Evolutionary conservation across 192 early-diverging fungal species (phyloP), one percentile per base, ranked within the genome.

Genomic region (Podila minutissima): DNA sequence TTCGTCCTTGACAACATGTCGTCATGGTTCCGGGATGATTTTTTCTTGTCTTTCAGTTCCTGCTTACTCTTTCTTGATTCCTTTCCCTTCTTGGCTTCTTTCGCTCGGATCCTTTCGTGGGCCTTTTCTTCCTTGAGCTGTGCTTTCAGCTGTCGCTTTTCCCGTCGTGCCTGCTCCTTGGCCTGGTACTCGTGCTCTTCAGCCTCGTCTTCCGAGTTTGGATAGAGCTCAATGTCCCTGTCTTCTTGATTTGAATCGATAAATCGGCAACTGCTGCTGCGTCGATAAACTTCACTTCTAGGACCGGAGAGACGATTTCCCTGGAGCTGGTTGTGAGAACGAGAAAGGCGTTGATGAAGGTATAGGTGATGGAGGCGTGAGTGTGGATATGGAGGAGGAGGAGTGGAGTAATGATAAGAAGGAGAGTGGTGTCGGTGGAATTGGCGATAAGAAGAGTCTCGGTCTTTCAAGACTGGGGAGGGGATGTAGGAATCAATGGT

Each of bases 131-230:
- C 10, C 35, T 37, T 37, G 35, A 37, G 10, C 0, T 37, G 9
- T 10, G 10, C 35, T 37, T 37, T 37, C 35, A 37, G 35, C 9
- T 37, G 35, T 37, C 10, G 35, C 9, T 37, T 37, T 37, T 37
- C 35, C 7, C 10, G 35, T 10, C 35, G 35, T 37, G 8, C 35
- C 35, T 37, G 35, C 10, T 37, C 9, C 35, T 2, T 37, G 35
- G 35, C 35, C 59, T 77, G 75, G 59, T 77, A 77, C 55, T 77
- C 75, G 33, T 48, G 64, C n/a, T 77, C 75, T 19, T 77, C 75
- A 32, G 63, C 68, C 20, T 70, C 69, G 53, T 77, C 75, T 38
- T 77, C 75, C 4, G 64, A 71, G 24, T 77, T 77, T 31, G 20
- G 59, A 0, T 50, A 32, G 20, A 62, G 64, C 0, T 13, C 15